Evolutionary conservation across 345 rosid species (phyloP), one percentile per base, ranked within the genome.

Genomic region (Turnera subulata): DNA sequence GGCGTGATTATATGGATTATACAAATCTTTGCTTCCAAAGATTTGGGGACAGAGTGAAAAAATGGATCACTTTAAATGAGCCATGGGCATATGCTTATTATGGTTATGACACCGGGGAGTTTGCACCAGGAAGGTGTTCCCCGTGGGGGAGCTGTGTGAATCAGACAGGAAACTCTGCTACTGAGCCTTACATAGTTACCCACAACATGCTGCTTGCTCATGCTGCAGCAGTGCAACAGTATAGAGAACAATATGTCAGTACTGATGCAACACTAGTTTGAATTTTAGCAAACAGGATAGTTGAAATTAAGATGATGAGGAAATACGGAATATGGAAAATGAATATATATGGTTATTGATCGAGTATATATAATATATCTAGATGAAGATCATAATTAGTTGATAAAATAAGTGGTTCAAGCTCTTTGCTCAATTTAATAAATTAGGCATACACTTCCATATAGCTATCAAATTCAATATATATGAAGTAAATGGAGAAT

Each of bases 61-160:
- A 55, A 4, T 55, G 59, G 59, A 21, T 55, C 10, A 55, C 59
- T 22, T 23, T 55, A 6, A 55, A 58, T 32, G 62, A 58, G 23
- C 62, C 62, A 32, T 11, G 11, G 23, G 11, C 43, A 18, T 58
- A n/a, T 4, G 17, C 11, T 11, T 1, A 10, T 18, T 7, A 21
- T 62, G 78, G 76, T 19, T 73, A 73, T 17, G 78, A 70, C 21
- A 49, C 46, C 13, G 82, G 82, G 6, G 53, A 44, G 26, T 52
- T 56, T 26, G 78, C 76, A 3, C 76, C 60, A 7, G 80, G 80
- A 2, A 44, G 80, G 61, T 76, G 80, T 33, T 76, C 80, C 0
- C 37, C 45, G 45, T 64, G 73, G 74, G 45, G 67, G 13, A 57
- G 61, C 19, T 42, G 44, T 10, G 58, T 57, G 21, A 73, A 76